A percentile compares a stretch with the other conserved stretches of the same genome.
phyloP scores from a whole-genome alignment of 257 asterid genomes.

The Leptodermis oblonga region DNA sequence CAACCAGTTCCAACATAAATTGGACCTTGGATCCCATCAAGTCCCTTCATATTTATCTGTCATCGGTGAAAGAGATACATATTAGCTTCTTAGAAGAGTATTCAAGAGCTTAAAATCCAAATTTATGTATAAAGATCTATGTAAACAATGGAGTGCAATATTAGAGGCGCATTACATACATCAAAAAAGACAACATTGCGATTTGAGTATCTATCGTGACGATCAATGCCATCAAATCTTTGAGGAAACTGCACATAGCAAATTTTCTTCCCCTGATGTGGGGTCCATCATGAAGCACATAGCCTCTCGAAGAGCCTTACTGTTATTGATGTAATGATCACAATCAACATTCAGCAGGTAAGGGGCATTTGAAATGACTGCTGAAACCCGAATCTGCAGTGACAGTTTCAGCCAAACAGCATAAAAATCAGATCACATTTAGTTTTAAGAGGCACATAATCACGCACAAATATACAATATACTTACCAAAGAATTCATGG shows the following conservation, averaged over 20 bases:
- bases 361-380: conserved; percentile 95
- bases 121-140: background rate
- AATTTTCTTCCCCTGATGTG: conserved; percentile 89
- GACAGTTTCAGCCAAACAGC: conserved; percentile 7
- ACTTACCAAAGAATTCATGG: conserved; percentile 93
- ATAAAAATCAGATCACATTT: background rate
- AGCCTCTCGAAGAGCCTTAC: conserved; percentile 93
- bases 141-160: background rate
- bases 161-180: conserved; percentile 38
- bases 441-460: background rate
- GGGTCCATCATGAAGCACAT: conserved; percentile 99
- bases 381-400: conserved; percentile 81
- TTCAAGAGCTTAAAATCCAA: background rate
- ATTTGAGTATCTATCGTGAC: conserved; percentile 91
- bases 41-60: conserved; percentile 98
- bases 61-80: conserved; percentile 9
- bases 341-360: conserved; percentile 93
- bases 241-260: conserved; percentile 98
- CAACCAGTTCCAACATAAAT: conserved; percentile 97
- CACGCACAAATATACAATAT: background rate
- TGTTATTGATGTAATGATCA: conserved; percentile 94
- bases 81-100: conserved; percentile 20
- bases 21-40: conserved; percentile 98
- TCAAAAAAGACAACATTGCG: conserved; percentile 95
- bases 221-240: conserved; percentile 92